These are phyloP conservation scores for Clarireedia monteithiana DNA, from an alignment of 2,329 filamentous ascomycete genomes.

Conservation along the genomic window DNA sequence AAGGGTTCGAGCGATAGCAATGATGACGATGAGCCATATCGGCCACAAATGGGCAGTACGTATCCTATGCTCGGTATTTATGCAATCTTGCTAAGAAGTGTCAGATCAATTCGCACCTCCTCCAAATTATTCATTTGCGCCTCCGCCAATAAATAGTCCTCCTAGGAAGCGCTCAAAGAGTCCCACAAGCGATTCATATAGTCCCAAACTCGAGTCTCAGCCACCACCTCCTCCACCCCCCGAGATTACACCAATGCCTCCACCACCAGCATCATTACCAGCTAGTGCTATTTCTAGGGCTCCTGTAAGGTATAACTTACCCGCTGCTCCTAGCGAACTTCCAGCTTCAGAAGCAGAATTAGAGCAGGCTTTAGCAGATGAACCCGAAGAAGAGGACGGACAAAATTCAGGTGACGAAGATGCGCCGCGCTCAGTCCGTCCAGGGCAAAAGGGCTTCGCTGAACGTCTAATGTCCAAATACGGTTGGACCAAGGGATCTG, in stretches of 20 bases:
- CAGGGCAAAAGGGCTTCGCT: constrained; percentile 78
- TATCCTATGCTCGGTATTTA: neutral
- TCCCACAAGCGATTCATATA: constrained; percentile 15
- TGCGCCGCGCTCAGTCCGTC: constrained; percentile 52
- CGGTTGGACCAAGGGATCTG: constrained; percentile 83
- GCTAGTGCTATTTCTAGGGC: constrained; percentile 65
- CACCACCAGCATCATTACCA: constrained; percentile 21
- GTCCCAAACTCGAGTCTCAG: constrained; percentile 9
- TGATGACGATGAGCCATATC: constrained; percentile 35
- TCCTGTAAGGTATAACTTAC: constrained; percentile 64
- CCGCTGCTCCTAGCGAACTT: constrained; percentile 42
- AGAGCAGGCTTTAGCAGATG: constrained; percentile 36
- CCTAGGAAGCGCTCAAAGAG: constrained; percentile 36
- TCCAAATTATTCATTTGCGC: constrained; percentile 47
- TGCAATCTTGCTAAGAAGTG: constrained; percentile 12
- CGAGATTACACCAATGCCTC: constrained; percentile 21
- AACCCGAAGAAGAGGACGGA: constrained; percentile 28
- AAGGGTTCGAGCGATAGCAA: constrained; percentile 37
- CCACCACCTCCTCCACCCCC: constrained; percentile 27
- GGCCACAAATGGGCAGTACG: constrained; percentile 39
- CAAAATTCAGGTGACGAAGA: constrained; percentile 27
- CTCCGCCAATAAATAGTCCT: constrained; percentile 38
- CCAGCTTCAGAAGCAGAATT: constrained; percentile 44
- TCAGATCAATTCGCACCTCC: constrained; percentile 55
- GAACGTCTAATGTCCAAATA: constrained; percentile 87